Base-by-base conservation (phyloP, 1,284 basidiomycete genomes). In the Rhodotorula sp. region DNA sequence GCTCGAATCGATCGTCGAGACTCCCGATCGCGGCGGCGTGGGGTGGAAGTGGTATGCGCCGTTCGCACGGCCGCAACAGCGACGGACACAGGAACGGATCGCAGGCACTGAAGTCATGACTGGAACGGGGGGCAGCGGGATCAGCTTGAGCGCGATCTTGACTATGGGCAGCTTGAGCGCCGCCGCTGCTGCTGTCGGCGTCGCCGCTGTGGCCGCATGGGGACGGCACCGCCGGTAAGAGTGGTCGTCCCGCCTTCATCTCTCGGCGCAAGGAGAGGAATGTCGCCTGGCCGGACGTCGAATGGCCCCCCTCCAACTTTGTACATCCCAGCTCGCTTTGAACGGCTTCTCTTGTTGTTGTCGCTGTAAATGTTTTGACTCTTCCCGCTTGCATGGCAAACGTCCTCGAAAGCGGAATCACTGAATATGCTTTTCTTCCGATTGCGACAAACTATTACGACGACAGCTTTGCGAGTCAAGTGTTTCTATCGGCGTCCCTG, bases 1-100 rank as follows among this genome's bases (percentile, higher is more conserved):
- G 26, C 73, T 71, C 65, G 76, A 72, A 62, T 31, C 67, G 31
- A 43, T 72, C 49, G 70, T 72, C 56, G 34, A 43, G 18, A 16
- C 62, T 6, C n/a, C 58, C 66, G 3, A 14, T 56, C 34, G 21
- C 59, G 29, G 2, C 23, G 15, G 2, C 31, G 2, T 15, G 14
- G 14, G 47, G 26, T 23, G 59, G 6, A 49, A 43, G 18, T 65
- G 59, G 59, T 62, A 54, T 20, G 18, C 48, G 1, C 54, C 48
- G 21, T 62, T 56, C 29, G 43, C 29, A 21, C 20, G 43, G n/a
- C 12, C 21, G 48, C 31, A 12, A 21, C 6, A 31, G 14, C 48
- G 39, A 23, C 3, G n/a, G 23, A n/a, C 4, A 26, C 8, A 16
- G 34, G n/a, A 12, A 14, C 34, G 43, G 14, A 56, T 47, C 29